These are phyloP conservation scores for Talaromyces atroroseus DNA, from an alignment of 2,329 filamentous ascomycete genomes.

Conservation along the genomic window DNA sequence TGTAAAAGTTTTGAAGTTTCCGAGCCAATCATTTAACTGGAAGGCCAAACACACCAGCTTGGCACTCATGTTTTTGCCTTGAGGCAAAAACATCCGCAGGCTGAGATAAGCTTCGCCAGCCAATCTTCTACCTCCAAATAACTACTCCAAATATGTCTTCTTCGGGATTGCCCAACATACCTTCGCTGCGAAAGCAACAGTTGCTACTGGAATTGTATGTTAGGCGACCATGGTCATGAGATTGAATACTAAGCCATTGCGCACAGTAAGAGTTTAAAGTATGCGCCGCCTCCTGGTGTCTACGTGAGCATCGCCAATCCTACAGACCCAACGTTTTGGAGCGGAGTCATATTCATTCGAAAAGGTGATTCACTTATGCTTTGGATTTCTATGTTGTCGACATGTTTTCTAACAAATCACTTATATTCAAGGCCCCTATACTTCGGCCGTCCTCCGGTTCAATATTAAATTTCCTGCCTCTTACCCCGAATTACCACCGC, in stretches of 20 bases:
- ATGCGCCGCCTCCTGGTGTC: slow-evolving; percentile 76
- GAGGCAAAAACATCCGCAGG: too few species aligned
- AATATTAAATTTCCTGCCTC: slow-evolving; percentile 78
- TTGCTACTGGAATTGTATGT: slow-evolving; percentile 76
- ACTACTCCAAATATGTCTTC: slow-evolving; percentile 26
- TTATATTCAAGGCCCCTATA: slow-evolving; percentile 67
- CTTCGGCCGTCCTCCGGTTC: slow-evolving; percentile 80
- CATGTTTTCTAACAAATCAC: slow-evolving; percentile 7
- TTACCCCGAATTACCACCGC: slow-evolving; percentile 73
- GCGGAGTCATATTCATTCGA: slow-evolving; percentile 84
- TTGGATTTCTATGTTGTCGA: neutral
- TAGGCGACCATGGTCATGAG: neutral
- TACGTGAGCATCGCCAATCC: slow-evolving; percentile 81
- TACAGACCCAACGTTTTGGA: slow-evolving; percentile 76
- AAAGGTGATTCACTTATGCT: slow-evolving; percentile 56
- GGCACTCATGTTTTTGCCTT: too few species aligned
- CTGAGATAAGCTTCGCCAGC: too few species aligned
- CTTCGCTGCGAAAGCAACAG: slow-evolving; percentile 65
- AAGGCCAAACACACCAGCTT: too few species aligned
- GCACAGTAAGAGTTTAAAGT: slow-evolving; percentile 74
- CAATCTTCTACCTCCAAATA: neutral
- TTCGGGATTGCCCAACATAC: slow-evolving; percentile 33
- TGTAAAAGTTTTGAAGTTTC: too few species aligned
- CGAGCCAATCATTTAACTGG: too few species aligned
- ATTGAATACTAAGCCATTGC: slow-evolving; percentile 2